A percentile compares a stretch with the other conserved stretches of the same genome.
These are phyloP conservation scores for Chrysoporthe deuterocubensis DNA, from an alignment of 2,329 filamentous ascomycete species.

Conservation along the genomic window DNA sequence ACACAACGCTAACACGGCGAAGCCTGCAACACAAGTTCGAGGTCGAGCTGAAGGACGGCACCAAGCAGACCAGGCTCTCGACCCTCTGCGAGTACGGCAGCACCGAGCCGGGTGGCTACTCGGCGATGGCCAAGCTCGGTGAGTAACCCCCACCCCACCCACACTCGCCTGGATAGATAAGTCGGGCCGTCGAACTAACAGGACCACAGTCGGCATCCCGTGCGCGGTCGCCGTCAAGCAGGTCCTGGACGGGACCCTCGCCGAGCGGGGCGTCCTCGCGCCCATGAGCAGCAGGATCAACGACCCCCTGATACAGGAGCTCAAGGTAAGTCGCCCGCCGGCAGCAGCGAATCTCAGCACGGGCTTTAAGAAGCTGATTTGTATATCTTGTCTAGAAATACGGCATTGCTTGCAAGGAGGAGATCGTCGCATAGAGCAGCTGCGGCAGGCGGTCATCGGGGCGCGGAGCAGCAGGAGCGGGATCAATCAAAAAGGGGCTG, in stretches of 20 bases:
- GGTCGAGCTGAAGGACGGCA: slow-evolving; percentile 13
- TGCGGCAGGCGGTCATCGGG: not conserved
- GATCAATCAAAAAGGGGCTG: not conserved
- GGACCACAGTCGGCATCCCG: slow-evolving; percentile 36
- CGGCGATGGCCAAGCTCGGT: slow-evolving; percentile 12
- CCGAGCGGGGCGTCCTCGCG: slow-evolving; percentile 74
- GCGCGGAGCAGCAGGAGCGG: not conserved
- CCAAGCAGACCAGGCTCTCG: slow-evolving; percentile 11
- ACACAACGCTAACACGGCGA: slow-evolving; percentile 80
- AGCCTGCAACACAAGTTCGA: slow-evolving; percentile 43
- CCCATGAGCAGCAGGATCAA: slow-evolving; percentile 76
- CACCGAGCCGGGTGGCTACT: slow-evolving; percentile 12
- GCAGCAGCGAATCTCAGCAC: not conserved
- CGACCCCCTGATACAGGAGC: slow-evolving; percentile 74
- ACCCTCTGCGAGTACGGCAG: slow-evolving; percentile 20
- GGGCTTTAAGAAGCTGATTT: not conserved
- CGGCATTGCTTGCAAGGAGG: slow-evolving; percentile 10
- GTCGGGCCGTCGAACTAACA: no score
- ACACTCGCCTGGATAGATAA: no score
- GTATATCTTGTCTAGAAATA: not conserved
- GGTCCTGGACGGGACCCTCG: slow-evolving; percentile 77
- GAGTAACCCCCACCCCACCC: no score
- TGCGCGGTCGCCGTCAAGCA: slow-evolving; percentile 73
- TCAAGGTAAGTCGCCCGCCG: slow-evolving; percentile 53
- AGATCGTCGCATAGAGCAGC: slow-evolving; percentile 1